Evolutionary conservation across 2,329 filamentous ascomycete genomes (phyloP), one percentile per base, ranked within the genome.

Genomic region (Emergomyces orientalis): DNA sequence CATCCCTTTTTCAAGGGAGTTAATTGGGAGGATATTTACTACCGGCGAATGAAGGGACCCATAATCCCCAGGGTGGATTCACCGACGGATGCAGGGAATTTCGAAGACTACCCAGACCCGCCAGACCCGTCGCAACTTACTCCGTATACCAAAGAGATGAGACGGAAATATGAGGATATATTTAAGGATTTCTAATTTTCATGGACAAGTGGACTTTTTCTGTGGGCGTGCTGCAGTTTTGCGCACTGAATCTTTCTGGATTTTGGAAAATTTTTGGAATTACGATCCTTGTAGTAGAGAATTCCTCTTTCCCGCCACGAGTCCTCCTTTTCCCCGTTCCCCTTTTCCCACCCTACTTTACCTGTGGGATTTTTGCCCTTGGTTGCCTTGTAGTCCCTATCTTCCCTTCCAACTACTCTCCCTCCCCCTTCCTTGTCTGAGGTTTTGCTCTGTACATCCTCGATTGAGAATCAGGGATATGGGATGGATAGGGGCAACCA

Each of bases 1-100:
- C 85, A 88, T 68, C 79, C 82, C 6, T 88, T 86, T 77, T 88
- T 87, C 71, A 76, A 80, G 62, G 76, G 79, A 43, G 80, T 87
- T 61, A 80, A 85, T 68, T 88, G 85, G 85, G 82, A 87, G 63
- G 82, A 82, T 43, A 71, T 88, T 61, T 87, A 85, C 69, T 79
- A 85, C 66, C 80, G 82, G 54, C 79, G 81, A 65, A 76, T 82
- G 63, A 80, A 84, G 65, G 85, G 85, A 0, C 85, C 85, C 2
- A 87, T 87, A 63, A 79, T 87, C 61, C 85, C 85, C 22, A 80
- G 84, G 69, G 76, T 87, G 57, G 77, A 80, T 62, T 81, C 84
- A 56, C 79, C 82, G 1, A 84, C 84, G 7, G 85, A 88, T 67
- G 82, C 84, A 41, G 76, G 83, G 25, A 87, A 87, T 70, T 88